Evolutionary conservation across 805 yeast species (phyloP), one percentile per base, ranked within the genome.

Genomic region (Wickerhamomyces bovis): DNA sequence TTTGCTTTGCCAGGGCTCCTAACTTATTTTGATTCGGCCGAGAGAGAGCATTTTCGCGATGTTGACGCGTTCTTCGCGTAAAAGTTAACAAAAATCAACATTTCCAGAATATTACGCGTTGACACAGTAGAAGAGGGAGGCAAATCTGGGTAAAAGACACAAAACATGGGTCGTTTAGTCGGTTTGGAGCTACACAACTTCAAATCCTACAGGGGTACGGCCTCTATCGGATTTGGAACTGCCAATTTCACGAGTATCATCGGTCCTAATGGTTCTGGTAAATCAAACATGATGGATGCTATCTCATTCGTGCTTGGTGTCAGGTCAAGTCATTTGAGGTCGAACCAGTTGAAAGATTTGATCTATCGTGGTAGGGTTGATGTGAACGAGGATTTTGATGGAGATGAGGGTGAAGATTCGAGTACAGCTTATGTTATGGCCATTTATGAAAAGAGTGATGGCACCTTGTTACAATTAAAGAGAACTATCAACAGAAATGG

Each of bases 181-280:
- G 90, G 92, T 2, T 65, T 90, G 44, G 96, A 87, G 62, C 69
- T 90, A 30, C 71, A 77, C 65, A 89, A 94, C 65, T 94, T 94
- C 80, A 94, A 94, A 69, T 90, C 97, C 1, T 94, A 94, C 61
- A 73, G 77, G 45, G 97, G 96, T 0, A 74, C 77, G 0, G 75
- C 88, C 16, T 73, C 74, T 6, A 78, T 92, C 20, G 95, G 94
- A 3, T 85, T 94, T 65, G 97, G 97, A 0, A 74, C 82, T 12
- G 78, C 90, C 0, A 73, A 76, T 50, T 94, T 94, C 69, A 88
- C 96, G 1, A 83, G 95, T 40, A 87, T 94, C 51, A 86, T 94
- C 48, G 99, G 99, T 1, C 98, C 98, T n/a, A 94, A 94, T 72
- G 99, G 99, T 30, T 85, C 97, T 1, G 99, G 99, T 8, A 94